A percentile compares a stretch with the other conserved stretches of the same genome.
These are phyloP conservation scores for Heliosperma pusillum DNA, from an alignment of 148 eudicot species.

Conservation along the genomic window DNA sequence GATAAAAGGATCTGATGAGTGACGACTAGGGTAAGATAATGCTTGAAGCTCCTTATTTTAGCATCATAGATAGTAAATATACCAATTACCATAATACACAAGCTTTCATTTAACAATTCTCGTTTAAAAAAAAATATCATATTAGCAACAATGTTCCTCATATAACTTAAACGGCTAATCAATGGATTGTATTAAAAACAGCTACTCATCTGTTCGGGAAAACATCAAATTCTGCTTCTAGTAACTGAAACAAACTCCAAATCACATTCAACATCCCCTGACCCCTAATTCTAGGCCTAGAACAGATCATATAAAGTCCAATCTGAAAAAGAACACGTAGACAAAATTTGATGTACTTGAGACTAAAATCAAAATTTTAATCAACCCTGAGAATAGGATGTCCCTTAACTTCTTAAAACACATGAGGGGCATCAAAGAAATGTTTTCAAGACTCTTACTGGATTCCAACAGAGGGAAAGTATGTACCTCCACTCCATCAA, in stretches of 20 bases:
- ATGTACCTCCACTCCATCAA: slow-evolving; percentile 86
- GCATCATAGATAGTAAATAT: too few relatives aligned
- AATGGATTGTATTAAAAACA: neutral
- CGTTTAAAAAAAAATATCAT: too few relatives aligned
- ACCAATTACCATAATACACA: too few relatives aligned
- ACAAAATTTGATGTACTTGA: neutral
- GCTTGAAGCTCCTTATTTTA: too few relatives aligned
- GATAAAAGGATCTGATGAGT: too few relatives aligned
- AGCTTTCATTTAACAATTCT: too few relatives aligned
- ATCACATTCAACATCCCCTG: too few relatives aligned
- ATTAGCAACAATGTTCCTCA: too few relatives aligned
- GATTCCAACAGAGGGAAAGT: neutral
- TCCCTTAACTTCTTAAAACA: neutral
- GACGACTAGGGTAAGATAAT: too few relatives aligned
- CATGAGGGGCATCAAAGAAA: neutral
- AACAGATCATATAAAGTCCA: neutral
- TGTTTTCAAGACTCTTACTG: neutral
- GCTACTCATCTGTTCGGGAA: neutral
- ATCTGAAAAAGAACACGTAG: neutral
- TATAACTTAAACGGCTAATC: neutral
- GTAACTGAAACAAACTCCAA: too few relatives aligned
- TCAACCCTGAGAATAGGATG: neutral
- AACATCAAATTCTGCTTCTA: neutral
- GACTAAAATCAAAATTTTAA: neutral
- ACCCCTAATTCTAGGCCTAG: too few relatives aligned